phyloP scores from a whole-genome alignment of 345 rosid species.

The Syzygium grande region DNA sequence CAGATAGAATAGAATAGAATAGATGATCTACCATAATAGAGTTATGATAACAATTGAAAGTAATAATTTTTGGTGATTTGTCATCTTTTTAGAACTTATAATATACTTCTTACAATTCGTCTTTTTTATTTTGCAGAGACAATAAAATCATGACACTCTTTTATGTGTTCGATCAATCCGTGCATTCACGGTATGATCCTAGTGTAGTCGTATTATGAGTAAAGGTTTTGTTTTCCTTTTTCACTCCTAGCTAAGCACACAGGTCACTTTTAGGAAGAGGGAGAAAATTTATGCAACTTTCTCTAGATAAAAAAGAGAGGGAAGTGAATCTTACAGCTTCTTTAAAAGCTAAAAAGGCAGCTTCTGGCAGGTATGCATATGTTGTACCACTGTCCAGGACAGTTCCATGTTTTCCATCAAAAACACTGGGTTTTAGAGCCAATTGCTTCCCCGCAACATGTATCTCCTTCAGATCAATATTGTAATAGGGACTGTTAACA shows the following conservation, averaged over 20 bases:
- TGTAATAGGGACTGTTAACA: slow-evolving; percentile 99
- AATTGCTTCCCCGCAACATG: slow-evolving; percentile 84
- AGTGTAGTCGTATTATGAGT: neutral
- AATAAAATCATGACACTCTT: neutral
- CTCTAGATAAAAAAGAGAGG: neutral
- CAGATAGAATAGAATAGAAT: neutral
- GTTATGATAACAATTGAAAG: neutral
- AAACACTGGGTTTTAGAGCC: slow-evolving; percentile 42
- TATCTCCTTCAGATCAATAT: slow-evolving; percentile 86
- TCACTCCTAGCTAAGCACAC: neutral
- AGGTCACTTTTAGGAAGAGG: neutral
- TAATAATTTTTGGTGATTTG: neutral
- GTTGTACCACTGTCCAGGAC: slow-evolving; percentile 91
- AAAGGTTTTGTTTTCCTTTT: neutral
- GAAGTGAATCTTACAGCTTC: slow-evolving; percentile 49
- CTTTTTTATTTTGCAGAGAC: neutral
- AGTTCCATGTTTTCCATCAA: slow-evolving; percentile 74
- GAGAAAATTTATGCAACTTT: neutral
- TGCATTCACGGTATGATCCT: neutral
- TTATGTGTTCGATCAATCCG: neutral
- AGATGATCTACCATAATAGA: neutral
- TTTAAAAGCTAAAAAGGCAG: slow-evolving; percentile 64
- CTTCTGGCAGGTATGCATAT: slow-evolving; percentile 83
- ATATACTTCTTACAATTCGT: neutral
- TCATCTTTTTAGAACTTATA: neutral